phyloP scores from a whole-genome alignment of 164 flowering plant genomes.

The Chimonanthus salicifolius region DNA sequence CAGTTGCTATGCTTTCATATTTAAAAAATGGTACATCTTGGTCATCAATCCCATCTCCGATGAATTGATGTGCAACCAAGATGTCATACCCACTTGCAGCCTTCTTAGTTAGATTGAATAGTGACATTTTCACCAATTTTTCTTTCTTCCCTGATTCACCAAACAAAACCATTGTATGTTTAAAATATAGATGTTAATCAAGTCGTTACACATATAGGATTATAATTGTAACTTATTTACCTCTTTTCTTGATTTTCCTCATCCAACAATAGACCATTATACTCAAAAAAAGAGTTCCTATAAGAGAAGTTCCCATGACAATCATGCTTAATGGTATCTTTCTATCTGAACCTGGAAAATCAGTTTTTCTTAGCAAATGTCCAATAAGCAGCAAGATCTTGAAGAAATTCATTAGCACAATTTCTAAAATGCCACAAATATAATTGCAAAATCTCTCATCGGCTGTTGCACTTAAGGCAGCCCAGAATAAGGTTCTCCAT shows the following conservation, averaged over 20 bases:
- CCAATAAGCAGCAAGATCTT: too few relatives aligned
- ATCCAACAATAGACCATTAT: not conserved
- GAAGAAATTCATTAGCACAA: too few relatives aligned
- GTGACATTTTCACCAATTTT: not conserved
- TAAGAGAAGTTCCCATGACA: not conserved
- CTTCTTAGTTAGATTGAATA: not conserved
- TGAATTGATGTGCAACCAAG: not conserved
- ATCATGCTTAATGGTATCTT: not conserved
- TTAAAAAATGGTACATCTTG: not conserved
- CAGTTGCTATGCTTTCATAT: not conserved
- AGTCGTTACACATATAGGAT: not conserved
- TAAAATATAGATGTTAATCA: not conserved
- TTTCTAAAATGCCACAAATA: too few relatives aligned
- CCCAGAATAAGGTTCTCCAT: too few relatives aligned
- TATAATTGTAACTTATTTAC: not conserved
- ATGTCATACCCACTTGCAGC: not conserved
- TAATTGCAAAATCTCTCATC: too few relatives aligned
- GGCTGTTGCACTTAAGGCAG: too few relatives aligned
- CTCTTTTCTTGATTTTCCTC: not conserved
- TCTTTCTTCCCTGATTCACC: not conserved
- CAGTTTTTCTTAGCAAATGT: not conserved
- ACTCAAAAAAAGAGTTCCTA: not conserved
- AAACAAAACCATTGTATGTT: not conserved
- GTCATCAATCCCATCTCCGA: not conserved
- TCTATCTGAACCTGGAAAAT: not conserved